Percentiles rank a stretch among this genome's conserved stretches.
phyloP scores from a whole-genome alignment of 176 grass and related monocot species.

The Miscanthus lutarioriparius region DNA sequence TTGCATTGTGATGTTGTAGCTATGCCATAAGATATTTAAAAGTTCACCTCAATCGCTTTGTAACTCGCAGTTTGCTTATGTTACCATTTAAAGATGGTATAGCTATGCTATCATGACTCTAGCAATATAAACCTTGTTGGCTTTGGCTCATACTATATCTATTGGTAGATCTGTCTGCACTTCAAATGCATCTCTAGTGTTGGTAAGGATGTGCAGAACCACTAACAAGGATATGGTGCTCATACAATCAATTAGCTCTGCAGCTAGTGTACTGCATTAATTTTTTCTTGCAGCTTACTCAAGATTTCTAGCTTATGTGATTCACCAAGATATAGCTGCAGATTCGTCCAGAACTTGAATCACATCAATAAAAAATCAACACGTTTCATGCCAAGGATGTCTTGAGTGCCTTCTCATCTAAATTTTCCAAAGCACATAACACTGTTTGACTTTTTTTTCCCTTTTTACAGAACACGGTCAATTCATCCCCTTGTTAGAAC shows the following conservation, averaged over 20 bases:
- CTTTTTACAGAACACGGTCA: conserved; percentile 3
- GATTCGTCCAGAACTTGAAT: conserved; percentile 15
- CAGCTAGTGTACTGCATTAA: background rate
- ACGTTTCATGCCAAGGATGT: background rate
- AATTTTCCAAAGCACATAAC: conserved; percentile 23
- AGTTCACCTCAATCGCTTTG: background rate
- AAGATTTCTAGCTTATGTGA: background rate
- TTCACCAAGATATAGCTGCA: conserved; percentile 7
- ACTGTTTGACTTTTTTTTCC: background rate
- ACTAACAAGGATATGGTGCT: background rate
- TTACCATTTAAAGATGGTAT: background rate
- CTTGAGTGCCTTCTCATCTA: conserved; percentile 29
- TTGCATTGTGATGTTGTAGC: background rate
- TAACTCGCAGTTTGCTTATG: background rate
- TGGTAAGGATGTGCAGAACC: background rate
- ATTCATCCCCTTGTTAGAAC: conserved; percentile 8
- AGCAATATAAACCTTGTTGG: conserved; percentile 15
- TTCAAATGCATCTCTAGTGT: background rate
- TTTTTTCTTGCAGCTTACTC: conserved; percentile 12
- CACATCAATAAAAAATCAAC: background rate
- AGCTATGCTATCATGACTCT: background rate
- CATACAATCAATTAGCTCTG: background rate
- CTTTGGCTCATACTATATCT: background rate
- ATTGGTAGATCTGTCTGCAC: background rate
- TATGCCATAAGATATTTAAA: conserved; percentile 1